Percentiles rank a stretch among this genome's conserved stretches.
Conservation (phyloP, 2,329 filamentous ascomycete species). For the Sclerotinia borealis region DNA sequence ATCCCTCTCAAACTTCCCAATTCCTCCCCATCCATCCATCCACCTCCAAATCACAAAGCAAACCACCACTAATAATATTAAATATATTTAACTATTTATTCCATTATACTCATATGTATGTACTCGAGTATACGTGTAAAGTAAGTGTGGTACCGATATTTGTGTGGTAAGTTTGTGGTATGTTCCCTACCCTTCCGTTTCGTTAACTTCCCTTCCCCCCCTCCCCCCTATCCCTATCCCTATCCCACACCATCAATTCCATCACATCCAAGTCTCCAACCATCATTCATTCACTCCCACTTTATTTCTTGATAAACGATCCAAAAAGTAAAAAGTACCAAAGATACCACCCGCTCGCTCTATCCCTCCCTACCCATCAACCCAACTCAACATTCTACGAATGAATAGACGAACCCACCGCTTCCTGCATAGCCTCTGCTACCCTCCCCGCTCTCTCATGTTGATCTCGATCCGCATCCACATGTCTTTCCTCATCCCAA, state of each 20-base stretch:
- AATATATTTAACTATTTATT: slow-evolving; percentile 5
- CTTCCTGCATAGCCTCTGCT: slow-evolving; percentile 6
- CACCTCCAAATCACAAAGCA: too few relatives aligned
- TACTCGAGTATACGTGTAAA: background rate
- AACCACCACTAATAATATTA: background rate
- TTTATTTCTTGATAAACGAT: background rate
- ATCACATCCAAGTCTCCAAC: too few relatives aligned
- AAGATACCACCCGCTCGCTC: background rate
- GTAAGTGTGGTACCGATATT: background rate
- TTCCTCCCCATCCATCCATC: too few relatives aligned
- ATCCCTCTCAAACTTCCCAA: too few relatives aligned
- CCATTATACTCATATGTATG: background rate
- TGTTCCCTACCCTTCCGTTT: background rate
- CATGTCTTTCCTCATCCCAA: background rate
- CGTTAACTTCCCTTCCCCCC: background rate
- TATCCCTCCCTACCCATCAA: background rate
- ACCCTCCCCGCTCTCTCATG: slow-evolving; percentile 7
- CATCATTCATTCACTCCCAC: background rate
- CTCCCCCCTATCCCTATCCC: background rate
- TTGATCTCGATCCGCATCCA: background rate
- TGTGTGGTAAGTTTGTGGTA: background rate
- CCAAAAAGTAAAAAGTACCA: background rate
- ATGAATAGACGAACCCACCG: slow-evolving; percentile 9
- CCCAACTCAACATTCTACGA: background rate
- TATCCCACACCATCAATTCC: background rate